Evolutionary conservation across 2,329 filamentous ascomycete species (phyloP), one percentile per base, ranked within the genome.

Genomic region (Cephalotrichum gorgonifer): DNA sequence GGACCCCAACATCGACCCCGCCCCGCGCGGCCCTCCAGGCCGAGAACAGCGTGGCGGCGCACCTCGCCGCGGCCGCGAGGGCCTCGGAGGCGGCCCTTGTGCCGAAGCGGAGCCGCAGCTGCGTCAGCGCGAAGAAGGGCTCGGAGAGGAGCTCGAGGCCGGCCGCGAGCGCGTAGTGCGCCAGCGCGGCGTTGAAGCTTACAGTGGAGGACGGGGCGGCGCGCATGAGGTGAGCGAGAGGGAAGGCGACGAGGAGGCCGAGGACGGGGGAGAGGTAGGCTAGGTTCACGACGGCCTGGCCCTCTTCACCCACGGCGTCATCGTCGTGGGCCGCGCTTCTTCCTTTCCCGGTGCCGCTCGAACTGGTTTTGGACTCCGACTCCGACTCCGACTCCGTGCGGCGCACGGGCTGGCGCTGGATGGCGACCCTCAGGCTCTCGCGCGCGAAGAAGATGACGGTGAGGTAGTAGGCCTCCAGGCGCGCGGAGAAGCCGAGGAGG

Each of bases 391-490:
- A n/a, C n/a, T n/a, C n/a, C n/a, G n/a, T n/a, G 33, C 3, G 7
- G 30, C 30, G 4, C 38, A 44, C 31, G 11, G 52, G 53, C 56
- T 90, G 86, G 47, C 93, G 78, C 66, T 97, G 91, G 31, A 95
- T 79, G 25, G 91, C 89, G n/a, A 95, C 85, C 15, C 93, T 84
- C 44, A 97, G 70, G 58, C 86, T 91, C 67, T 98, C 93, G 35
- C 93, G 79, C 0, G 93, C 86, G 60, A 98, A 97, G 65, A 95
- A 96, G 1, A 98, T 75, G n/a, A 94, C 83, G 0, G 89, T 88
- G 42, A 95, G 85, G 52, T 91, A 90, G 64, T 90, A 96, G 1
- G 97, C 81, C 59, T 98, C 93, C 3, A 98, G 76, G 64, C 96
- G 93, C 0, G 90, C 85, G 2, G 90, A 85, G 5, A 95, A 74